Evolutionary conservation across 352 stramenopile genomes (phyloP), one percentile per base, ranked within the genome.

Genomic region (Pythium plurisporium): DNA sequence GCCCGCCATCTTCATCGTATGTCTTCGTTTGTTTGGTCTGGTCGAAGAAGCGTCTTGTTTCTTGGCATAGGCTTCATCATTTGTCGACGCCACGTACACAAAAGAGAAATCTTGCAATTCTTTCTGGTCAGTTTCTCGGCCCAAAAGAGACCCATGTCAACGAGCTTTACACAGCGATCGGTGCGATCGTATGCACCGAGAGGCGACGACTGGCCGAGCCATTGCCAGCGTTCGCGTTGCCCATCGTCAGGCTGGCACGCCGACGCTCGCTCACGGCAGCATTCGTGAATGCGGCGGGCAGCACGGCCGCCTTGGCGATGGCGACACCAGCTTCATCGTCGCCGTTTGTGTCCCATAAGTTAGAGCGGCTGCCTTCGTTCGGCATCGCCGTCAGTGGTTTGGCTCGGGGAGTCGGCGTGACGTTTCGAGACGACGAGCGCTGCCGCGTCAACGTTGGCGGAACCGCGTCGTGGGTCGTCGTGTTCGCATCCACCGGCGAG

Each of bases 351-450:
- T 43, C 44, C 56, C 56, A 64, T 45, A 64, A 52, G 34, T 64
- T 64, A 52, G 38, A 57, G 56, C 48, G 48, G 41, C 26, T 65
- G 58, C 49, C 49, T 65, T 65, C 58, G n/a, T 17, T 60, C 43
- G 44, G 58, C 50, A 55, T 30, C 41, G 56, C 42, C 33, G 33
- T 29, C 10, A 34, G 20, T 14, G 43, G 37, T 8, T 27, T 33
- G 17, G 12, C 25, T n/a, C n/a, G n/a, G 6, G 42, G 12, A 44
- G 33, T 43, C 4, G 5, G 55, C 3, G 2, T 29, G 6, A 23
- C 40, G 23, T 11, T 62, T 20, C 44, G 46, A 8, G 44, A 45
- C 19, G 46, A 51, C 3, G 44, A 43, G 26, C 44, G 43, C 19
- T 38, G 47, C 19, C 34, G 45, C 23, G 47, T n/a, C 6, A 44